phyloP scores from a whole-genome alignment of 257 asterid species.

The Pogostemon cablin region DNA sequence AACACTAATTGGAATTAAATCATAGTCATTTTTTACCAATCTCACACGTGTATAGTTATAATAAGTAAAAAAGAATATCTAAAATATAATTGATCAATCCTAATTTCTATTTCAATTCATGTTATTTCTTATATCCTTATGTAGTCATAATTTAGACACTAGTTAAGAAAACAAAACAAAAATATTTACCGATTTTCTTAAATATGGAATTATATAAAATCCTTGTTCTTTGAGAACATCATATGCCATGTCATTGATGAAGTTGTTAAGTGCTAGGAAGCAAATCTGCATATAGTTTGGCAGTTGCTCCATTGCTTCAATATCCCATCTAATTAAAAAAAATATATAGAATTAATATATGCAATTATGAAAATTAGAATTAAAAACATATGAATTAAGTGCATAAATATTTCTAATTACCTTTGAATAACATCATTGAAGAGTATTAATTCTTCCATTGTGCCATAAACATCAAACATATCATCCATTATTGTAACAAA shows the following conservation, averaged over 20 bases:
- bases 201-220: background rate
- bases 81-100: no score
- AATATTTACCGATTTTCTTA: background rate
- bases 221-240: background rate
- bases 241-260: background rate
- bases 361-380: no score
- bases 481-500: slow-evolving; percentile 42
- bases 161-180: background rate
- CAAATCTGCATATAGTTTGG: slow-evolving; percentile 49
- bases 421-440: slow-evolving; percentile 45
- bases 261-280: slow-evolving; percentile 37
- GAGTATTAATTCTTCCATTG: slow-evolving; percentile 43
- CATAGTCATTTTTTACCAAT: no score
- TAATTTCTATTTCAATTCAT: no score
- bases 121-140: no score
- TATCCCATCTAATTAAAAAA: slow-evolving; percentile 37
- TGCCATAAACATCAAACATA: slow-evolving; percentile 46
- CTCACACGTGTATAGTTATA: no score
- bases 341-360: no score
- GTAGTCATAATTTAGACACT: no score
- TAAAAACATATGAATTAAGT: background rate
- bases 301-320: slow-evolving; percentile 30
- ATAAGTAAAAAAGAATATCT: no score
- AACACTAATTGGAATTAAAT: no score
- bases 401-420: slow-evolving; percentile 29